These are phyloP conservation scores for Pichia sp. DNA, from an alignment of 1,139 yeast species.

Conservation along the genomic window DNA sequence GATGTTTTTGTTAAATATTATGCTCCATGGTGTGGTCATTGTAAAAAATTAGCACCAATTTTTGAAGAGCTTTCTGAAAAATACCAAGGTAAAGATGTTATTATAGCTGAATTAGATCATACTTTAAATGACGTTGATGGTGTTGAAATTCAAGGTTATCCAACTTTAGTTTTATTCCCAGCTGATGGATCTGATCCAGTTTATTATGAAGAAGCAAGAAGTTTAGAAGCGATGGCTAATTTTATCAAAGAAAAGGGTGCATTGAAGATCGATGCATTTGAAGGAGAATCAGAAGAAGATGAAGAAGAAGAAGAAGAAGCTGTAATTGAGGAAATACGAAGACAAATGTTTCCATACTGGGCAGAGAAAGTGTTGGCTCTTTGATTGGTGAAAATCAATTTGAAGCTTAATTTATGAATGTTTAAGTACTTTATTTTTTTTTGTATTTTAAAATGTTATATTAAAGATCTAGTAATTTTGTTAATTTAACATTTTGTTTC, in stretches of 20 bases:
- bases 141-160: slow-evolving; percentile 81
- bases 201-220: slow-evolving; percentile 65
- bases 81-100: slow-evolving; percentile 50
- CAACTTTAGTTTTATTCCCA: slow-evolving; percentile 87
- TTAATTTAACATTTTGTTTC: too few species aligned
- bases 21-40: slow-evolving; percentile 99
- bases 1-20: slow-evolving; percentile 91
- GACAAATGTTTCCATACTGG: slow-evolving; percentile 13
- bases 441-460: too few species aligned
- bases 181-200: slow-evolving; percentile 81
- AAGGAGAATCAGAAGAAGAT: slow-evolving; percentile 12
- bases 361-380: slow-evolving; percentile 20
- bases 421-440: too few species aligned
- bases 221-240: slow-evolving; percentile 60
- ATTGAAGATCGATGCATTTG: slow-evolving; percentile 33
- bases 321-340: slow-evolving; percentile 27
- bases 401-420: background rate
- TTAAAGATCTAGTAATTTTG: too few species aligned
- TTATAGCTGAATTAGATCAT: slow-evolving; percentile 85
- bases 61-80: slow-evolving; percentile 82
- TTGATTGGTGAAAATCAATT: background rate
- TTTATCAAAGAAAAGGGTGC: slow-evolving; percentile 54
- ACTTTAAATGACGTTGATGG: slow-evolving; percentile 79
- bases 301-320: slow-evolving; percentile 11
- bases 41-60: slow-evolving; percentile 90